These are phyloP conservation scores for Rutidosis leptorrhynchoides DNA, from an alignment of 129 eudicot genomes.

Conservation along the genomic window DNA sequence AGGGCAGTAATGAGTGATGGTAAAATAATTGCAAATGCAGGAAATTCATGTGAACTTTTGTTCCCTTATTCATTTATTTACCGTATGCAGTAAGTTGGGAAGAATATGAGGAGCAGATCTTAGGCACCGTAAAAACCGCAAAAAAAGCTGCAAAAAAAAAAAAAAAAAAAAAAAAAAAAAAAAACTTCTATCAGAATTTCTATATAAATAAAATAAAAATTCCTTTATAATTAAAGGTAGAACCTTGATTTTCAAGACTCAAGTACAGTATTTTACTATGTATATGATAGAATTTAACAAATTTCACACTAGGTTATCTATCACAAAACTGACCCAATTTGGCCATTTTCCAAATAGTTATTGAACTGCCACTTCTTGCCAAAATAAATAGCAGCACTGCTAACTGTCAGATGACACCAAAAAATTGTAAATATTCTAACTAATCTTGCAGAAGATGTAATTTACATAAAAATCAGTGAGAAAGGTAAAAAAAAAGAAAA, in stretches of 20 bases:
- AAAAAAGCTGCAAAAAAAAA: constrained; percentile 61
- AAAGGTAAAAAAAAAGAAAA: neutral
- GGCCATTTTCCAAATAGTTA: constrained; percentile 90
- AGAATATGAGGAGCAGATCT: constrained; percentile 85
- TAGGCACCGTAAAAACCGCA: constrained; percentile 84
- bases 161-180: too few species aligned
- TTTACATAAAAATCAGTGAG: constrained; percentile 22
- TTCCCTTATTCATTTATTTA: constrained; percentile 24
- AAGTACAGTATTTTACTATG: neutral
- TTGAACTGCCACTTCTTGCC: constrained; percentile 92
- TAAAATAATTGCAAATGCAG: constrained; percentile 29
- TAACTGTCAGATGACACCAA: constrained; percentile 49
- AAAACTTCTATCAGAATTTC: constrained; percentile 21
- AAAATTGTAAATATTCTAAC: constrained; percentile 24
- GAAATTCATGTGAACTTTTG: constrained; percentile 17
- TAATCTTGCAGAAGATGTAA: constrained; percentile 29
- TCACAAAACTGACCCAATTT: constrained; percentile 65
- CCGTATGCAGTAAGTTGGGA: constrained; percentile 70
- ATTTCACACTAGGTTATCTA: constrained; percentile 3
- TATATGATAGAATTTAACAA: constrained; percentile 15
- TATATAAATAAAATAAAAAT: neutral
- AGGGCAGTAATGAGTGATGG: constrained; percentile 21
- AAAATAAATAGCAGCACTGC: constrained; percentile 87
- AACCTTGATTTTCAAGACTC: constrained; percentile 20
- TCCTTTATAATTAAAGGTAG: constrained; percentile 12